Percentiles rank a stretch among this genome's conserved stretches.
Evolutionary conservation across 257 asterid genomes (phyloP).

Genomic region (Coffea eugenioides): DNA sequence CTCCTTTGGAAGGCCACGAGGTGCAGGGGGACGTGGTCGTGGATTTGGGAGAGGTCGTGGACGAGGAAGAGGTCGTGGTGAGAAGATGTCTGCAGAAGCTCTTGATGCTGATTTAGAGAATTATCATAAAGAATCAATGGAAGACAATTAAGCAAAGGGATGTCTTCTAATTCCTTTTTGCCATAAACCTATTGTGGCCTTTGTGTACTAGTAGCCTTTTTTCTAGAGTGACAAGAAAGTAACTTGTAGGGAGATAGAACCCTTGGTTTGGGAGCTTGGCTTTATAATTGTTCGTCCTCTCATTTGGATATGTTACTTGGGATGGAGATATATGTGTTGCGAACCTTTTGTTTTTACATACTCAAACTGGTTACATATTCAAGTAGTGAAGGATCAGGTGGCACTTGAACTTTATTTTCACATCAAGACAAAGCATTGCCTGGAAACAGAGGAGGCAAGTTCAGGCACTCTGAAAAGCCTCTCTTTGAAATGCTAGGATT

Average conservation of each 20-base stretch:
- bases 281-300: slow-evolving; percentile 14
- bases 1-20: slow-evolving; percentile 40
- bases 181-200: slow-evolving; percentile 8
- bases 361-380: slow-evolving; percentile 16
- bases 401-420: slow-evolving; percentile 12
- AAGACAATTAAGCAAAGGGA: slow-evolving; percentile 29
- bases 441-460: slow-evolving; percentile 15
- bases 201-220: slow-evolving; percentile 22
- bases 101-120: slow-evolving; percentile 71
- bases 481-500: slow-evolving; percentile 17
- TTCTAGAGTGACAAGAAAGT: slow-evolving; percentile 19
- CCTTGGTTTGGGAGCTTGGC: slow-evolving; percentile 11
- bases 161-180: not conserved
- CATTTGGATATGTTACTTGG: slow-evolving; percentile 23
- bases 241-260: slow-evolving; percentile 20
- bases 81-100: slow-evolving; percentile 62
- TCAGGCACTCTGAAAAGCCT: slow-evolving; percentile 16
- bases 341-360: slow-evolving; percentile 15
- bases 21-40: slow-evolving; percentile 39
- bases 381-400: slow-evolving; percentile 22
- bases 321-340: slow-evolving; percentile 22
- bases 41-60: slow-evolving; percentile 50
- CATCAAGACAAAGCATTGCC: slow-evolving; percentile 19
- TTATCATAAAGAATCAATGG: slow-evolving; percentile 60
- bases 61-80: slow-evolving; percentile 49